phyloP scores from a whole-genome alignment of 257 asterid genomes.

The Gynochthodes officinalis region DNA sequence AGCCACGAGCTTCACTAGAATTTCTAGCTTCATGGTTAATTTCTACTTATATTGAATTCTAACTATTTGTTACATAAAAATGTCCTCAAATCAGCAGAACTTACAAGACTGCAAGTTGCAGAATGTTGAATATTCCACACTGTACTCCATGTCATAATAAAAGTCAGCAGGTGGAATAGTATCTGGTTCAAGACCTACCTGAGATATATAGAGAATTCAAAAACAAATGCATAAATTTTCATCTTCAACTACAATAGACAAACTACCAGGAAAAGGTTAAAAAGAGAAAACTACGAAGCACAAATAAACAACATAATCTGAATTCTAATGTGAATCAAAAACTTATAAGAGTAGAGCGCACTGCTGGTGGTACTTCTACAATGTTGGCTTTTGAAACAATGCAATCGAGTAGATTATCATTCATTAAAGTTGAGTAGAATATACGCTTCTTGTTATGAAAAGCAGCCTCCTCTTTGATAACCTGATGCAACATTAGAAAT shows the following conservation, averaged over 20 bases:
- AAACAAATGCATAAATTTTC: background rate
- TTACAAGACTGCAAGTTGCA: slow-evolving; percentile 52
- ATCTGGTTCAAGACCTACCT: slow-evolving; percentile 40
- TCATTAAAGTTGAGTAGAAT: slow-evolving; percentile 67
- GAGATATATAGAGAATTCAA: slow-evolving; percentile 21
- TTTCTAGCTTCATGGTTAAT: background rate
- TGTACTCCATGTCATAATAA: slow-evolving; percentile 88
- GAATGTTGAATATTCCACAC: slow-evolving; percentile 79
- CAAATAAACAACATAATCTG: background rate
- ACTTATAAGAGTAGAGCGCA: slow-evolving; percentile 29
- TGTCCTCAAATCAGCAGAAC: slow-evolving; percentile 18
- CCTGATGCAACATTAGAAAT: slow-evolving; percentile 39
- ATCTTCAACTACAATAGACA: slow-evolving; percentile 6
- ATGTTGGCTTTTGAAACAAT: slow-evolving; percentile 69
- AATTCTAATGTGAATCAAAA: background rate
- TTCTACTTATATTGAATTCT: background rate
- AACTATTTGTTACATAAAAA: background rate
- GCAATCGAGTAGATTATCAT: slow-evolving; percentile 82
- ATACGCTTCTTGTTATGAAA: slow-evolving; percentile 70
- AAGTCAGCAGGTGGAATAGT: slow-evolving; percentile 44
- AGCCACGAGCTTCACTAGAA: background rate
- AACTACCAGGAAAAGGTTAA: background rate
- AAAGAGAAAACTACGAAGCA: background rate
- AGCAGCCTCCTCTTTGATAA: slow-evolving; percentile 57
- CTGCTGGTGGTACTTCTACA: slow-evolving; percentile 47